Evolutionary conservation across 2,329 filamentous ascomycete genomes (phyloP), one percentile per base, ranked within the genome.

Genomic region (Trichoderma afroharzianum): DNA sequence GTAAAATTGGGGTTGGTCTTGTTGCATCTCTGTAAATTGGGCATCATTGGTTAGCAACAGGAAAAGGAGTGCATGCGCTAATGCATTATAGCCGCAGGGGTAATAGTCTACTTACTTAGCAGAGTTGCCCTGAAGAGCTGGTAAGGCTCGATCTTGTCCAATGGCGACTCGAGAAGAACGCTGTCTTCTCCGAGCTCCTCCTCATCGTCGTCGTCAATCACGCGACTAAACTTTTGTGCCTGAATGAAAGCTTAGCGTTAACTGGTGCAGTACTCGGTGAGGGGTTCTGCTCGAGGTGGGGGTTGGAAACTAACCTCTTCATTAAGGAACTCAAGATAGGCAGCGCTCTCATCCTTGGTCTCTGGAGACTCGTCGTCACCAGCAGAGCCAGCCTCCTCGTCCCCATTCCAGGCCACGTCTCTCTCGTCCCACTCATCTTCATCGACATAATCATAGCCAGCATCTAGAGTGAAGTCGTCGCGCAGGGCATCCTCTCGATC

Each of bases 111-210:
- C 93, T 82, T 90, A 97, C 95, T 92, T 79, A 95, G 82, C 75
- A 98, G 85, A 21, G 93, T 91, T 73, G 88, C 86, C 80, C 94
- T 92, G 88, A 99, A 98, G 73, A 97, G 85, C 79, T 91, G 88
- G 78, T 99, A 99, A 3, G 95, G 95, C 83, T 99, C 96, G 73
- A 99, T 88, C 83, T 96, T 96, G 82, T 99, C 96, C 28, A 99
- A 87, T 18, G 95, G 95, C 14, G 95, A 97, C 82, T 99, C 96
- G 3, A 99, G 88, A 66, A 98, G 86, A 72, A 93, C 92, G 80
- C 95, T 95, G 77, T 98, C 96, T 81, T 98, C 95, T 21, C 97
- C 90, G 59, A 98, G 91, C 69, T 97, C 95, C 70, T 97, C 94
- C 30, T 95, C 93, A 2, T 93, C 93, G 63, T 91, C 88, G 30